phyloP scores from a whole-genome alignment of 805 yeast genomes.

The Candida ponderosae region DNA sequence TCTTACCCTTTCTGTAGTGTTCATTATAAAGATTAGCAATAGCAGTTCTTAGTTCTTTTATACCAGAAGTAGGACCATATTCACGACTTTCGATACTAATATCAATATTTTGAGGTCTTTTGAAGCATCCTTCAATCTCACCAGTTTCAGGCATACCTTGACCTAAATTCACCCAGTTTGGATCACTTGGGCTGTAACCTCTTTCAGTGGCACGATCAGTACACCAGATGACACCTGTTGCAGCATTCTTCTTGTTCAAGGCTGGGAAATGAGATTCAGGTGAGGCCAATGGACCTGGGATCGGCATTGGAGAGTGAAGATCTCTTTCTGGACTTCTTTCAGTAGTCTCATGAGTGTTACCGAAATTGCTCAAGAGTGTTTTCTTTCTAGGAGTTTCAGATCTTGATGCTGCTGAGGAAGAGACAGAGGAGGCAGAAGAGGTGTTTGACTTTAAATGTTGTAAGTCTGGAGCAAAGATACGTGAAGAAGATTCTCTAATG shows the following conservation, averaged over 20 bases:
- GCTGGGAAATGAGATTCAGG: slow-evolving; percentile 47
- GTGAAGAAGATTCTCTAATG: slow-evolving; percentile 17
- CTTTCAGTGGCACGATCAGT: slow-evolving; percentile 53
- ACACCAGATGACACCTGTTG: slow-evolving; percentile 60
- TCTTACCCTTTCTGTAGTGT: slow-evolving; percentile 38
- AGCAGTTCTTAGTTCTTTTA: slow-evolving; percentile 45
- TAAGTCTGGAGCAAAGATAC: slow-evolving; percentile 11
- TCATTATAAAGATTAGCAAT: slow-evolving; percentile 51
- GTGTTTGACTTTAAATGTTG: neutral
- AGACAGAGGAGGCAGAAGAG: neutral
- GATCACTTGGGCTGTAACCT: slow-evolving; percentile 36
- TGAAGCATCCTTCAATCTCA: slow-evolving; percentile 49
- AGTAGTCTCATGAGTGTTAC: slow-evolving; percentile 1
- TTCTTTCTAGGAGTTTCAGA: neutral
- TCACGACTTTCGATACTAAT: slow-evolving; percentile 43
- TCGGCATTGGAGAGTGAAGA: slow-evolving; percentile 37
- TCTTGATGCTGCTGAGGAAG: slow-evolving; percentile 2
- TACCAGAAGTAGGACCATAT: slow-evolving; percentile 55
- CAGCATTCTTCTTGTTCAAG: slow-evolving; percentile 47
- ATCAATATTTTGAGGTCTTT: slow-evolving; percentile 40
- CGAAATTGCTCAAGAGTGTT: slow-evolving; percentile 1
- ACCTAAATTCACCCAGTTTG: slow-evolving; percentile 50
- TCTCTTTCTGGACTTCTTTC: slow-evolving; percentile 3
- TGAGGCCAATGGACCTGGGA: slow-evolving; percentile 38
- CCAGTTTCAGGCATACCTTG: slow-evolving; percentile 65